Evolutionary conservation across 208 protist genomes (phyloP).

Genomic region (Trypanosoma vivax): DNA sequence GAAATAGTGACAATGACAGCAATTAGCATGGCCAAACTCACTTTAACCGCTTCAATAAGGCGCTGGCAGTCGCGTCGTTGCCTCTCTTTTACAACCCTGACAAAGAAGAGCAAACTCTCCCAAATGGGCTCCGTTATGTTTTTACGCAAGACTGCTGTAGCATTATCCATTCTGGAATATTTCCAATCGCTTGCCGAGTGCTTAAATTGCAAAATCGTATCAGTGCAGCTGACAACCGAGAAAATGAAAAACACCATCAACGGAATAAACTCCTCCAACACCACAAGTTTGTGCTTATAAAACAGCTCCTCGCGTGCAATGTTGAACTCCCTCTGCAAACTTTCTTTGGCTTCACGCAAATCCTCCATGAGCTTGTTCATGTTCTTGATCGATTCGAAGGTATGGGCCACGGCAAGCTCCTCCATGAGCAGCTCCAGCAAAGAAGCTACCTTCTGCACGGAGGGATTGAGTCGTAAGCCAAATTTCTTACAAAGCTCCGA

Average conservation of each 20-base stretch:
- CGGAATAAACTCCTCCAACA: constrained; percentile 82
- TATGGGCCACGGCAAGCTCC: constrained; percentile 40
- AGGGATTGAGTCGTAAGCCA: constrained; percentile 46
- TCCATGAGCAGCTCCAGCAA: constrained; percentile 64
- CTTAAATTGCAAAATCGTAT: constrained; percentile 67
- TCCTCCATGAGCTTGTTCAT: constrained; percentile 32
- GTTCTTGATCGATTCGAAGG: constrained; percentile 27
- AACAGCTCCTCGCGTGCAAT: constrained; percentile 67
- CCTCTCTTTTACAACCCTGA: constrained; percentile 33
- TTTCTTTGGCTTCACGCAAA: constrained; percentile 37
- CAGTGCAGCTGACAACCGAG: constrained; percentile 68
- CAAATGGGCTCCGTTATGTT: constrained; percentile 35
- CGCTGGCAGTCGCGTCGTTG: constrained; percentile 72
- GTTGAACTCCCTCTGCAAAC: constrained; percentile 57
- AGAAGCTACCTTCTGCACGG: constrained; percentile 43
- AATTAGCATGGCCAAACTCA: constrained; percentile 80
- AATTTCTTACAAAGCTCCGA: constrained; percentile 64
- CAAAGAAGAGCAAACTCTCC: constrained; percentile 57
- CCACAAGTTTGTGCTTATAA: constrained; percentile 63
- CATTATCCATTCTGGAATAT: not conserved
- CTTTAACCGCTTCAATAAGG: constrained; percentile 83
- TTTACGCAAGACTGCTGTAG: constrained; percentile 33
- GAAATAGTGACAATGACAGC: constrained; percentile 74
- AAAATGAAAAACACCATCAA: constrained; percentile 90
- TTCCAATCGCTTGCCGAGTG: constrained; percentile 25